Conservation (phyloP, 805 yeast genomes). For the Cyberlindnera euphorbiiphila region DNA sequence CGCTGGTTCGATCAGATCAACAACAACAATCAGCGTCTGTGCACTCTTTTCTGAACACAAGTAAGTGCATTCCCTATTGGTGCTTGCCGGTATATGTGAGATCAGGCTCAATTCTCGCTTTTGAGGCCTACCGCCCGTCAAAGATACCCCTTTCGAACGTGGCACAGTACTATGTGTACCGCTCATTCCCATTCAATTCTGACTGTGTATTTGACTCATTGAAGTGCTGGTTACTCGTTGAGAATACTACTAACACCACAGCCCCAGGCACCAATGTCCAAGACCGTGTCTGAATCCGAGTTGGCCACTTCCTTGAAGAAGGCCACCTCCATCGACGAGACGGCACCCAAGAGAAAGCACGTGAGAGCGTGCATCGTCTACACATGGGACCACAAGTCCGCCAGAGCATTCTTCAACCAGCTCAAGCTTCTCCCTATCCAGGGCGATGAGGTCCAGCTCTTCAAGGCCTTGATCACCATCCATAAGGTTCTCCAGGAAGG, state of each 20-base stretch:
- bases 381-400: constrained; percentile 92
- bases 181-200: too few species aligned
- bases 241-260: too few species aligned
- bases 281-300: constrained; percentile 34
- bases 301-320: constrained; percentile 49
- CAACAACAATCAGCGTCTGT: neutral
- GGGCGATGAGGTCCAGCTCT: constrained; percentile 76
- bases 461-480: constrained; percentile 78
- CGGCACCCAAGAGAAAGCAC: constrained; percentile 94
- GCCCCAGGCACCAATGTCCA: constrained; percentile 19
- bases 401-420: constrained; percentile 81
- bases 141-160: too few species aligned
- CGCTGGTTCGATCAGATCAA: too few species aligned
- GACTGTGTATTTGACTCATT: too few species aligned
- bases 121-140: too few species aligned
- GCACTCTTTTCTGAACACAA: too few species aligned
- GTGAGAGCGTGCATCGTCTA: constrained; percentile 93
- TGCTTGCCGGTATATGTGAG: too few species aligned
- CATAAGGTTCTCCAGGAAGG: constrained; percentile 98
- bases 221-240: too few species aligned
- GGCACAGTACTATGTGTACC: too few species aligned
- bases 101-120: too few species aligned
- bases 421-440: constrained; percentile 77
- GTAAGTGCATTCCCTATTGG: too few species aligned
- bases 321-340: constrained; percentile 82